Base-by-base conservation (phyloP, 108 stramenopile species). In the Epithemia pelagica region DNA sequence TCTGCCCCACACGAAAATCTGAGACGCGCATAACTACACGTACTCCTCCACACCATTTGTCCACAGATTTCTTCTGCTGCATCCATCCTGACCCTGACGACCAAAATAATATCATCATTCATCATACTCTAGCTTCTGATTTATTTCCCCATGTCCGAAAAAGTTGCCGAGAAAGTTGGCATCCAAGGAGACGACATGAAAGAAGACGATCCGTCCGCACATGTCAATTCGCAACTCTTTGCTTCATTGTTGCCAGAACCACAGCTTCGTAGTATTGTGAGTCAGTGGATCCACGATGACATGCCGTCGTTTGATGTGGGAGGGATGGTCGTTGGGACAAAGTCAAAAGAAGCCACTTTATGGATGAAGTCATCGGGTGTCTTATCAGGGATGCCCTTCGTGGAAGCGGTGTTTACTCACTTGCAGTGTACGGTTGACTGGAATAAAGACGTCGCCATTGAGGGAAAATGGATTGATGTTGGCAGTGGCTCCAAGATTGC, bases 241-340 rank as follows among this genome's bases (percentile, higher is more conserved):
- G 37, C 37, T 5, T 5, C 37, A 15, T 46, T 46, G 15, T 15
- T 46, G 37, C 37, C 37, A 10, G 37, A 46, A 15, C 37, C 37
- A 46, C 37, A 46, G 15, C 37, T 46, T 46, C 37, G 37, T 15
- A 46, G 15, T 15, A 59, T 59, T n/a, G 67, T 68, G 21, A 22
- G 31, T 28, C 58, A 58, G 28, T 99, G 96, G 96, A 75, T 99
- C 15, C 74, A 81, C 54, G 96, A 98, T 60, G 99, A 98, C 73
- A 87, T 94, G 67, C 99, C 99, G 23, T 77, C 81, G 18, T 91
- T 98, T 62, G 99, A 99, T 70, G 94, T 99, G 0, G 98, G 98
- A 21, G 98, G 98, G 2, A 75, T 94, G 56, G 97, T 98, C 26
- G 98, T 98, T 1, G 96, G 96, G 28, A 65, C 65, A 27, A 52